Conservation (phyloP, 75 land plant genomes). For the Chamaecyparis obtusa region DNA sequence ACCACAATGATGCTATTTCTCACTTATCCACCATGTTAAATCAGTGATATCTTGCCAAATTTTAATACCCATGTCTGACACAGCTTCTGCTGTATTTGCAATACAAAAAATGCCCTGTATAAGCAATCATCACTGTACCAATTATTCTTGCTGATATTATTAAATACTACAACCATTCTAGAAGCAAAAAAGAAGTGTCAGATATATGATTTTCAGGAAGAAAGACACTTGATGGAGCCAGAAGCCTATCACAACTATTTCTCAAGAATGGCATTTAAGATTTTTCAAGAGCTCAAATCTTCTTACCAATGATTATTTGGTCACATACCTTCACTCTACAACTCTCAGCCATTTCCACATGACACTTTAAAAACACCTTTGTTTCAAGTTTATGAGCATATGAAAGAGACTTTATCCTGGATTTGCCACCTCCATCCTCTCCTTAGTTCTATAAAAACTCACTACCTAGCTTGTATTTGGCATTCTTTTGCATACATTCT, state of each 20-base stretch:
- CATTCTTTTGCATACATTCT: no score
- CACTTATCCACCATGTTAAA: slow-evolving; percentile 88
- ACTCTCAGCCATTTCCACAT: not conserved
- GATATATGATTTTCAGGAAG: slow-evolving; percentile 27
- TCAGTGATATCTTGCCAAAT: slow-evolving; percentile 93
- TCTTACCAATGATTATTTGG: slow-evolving; percentile 62
- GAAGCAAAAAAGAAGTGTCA: slow-evolving; percentile 18
- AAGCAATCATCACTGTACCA: slow-evolving; percentile 86
- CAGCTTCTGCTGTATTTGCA: slow-evolving; percentile 37
- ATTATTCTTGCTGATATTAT: slow-evolving; percentile 81
- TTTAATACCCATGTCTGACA: slow-evolving; percentile 70
- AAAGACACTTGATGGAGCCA: slow-evolving; percentile 87
- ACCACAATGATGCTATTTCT: slow-evolving; percentile 88
- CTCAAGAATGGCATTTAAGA: slow-evolving; percentile 37
- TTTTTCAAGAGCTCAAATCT: slow-evolving; percentile 68
- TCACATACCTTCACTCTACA: not conserved
- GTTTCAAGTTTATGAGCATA: slow-evolving; percentile 9
- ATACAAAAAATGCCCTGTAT: slow-evolving; percentile 53
- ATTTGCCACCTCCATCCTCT: no score
- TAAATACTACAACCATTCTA: slow-evolving; percentile 7
- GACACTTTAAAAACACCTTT: not conserved
- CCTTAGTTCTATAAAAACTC: no score
- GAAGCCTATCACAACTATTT: slow-evolving; percentile 51
- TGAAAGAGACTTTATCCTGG: no score
- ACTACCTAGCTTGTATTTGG: no score